Conservation (phyloP, 257 asterid genomes). For the Plantago ovata region DNA sequence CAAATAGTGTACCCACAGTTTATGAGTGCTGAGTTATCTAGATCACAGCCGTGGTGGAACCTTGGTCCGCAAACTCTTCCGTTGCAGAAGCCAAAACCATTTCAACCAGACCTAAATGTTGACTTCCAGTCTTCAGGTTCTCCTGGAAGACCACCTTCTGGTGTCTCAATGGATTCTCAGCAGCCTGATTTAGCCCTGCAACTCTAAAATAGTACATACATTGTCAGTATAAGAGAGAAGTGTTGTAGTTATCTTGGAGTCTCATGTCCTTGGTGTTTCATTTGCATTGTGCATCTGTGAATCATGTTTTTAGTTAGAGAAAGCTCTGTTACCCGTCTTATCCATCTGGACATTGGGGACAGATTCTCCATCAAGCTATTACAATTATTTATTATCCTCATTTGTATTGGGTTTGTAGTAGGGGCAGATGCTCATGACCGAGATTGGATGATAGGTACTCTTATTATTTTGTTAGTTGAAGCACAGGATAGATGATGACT, state of each 20-base stretch:
- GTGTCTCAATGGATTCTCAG: constrained; percentile 78
- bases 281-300: too few relatives aligned
- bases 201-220: constrained; percentile 37
- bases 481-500: too few relatives aligned
- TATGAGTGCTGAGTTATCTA: constrained; percentile 67
- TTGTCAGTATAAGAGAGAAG: not conserved
- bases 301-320: too few relatives aligned
- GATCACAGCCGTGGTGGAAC: constrained; percentile 72
- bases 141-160: constrained; percentile 72
- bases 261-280: not conserved
- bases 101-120: constrained; percentile 88
- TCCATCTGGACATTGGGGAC: too few relatives aligned
- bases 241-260: not conserved
- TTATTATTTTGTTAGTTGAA: too few relatives aligned
- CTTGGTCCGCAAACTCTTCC: constrained; percentile 54
- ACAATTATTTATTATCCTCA: too few relatives aligned
- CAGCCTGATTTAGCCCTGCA: constrained; percentile 98
- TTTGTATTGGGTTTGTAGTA: too few relatives aligned
- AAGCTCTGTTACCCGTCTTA: too few relatives aligned
- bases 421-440: too few relatives aligned
- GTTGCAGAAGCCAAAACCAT: constrained; percentile 61
- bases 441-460: too few relatives aligned
- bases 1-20: constrained; percentile 57
- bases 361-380: too few relatives aligned
- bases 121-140: constrained; percentile 87